A percentile compares a stretch with the other conserved stretches of the same genome.
Evolutionary conservation across 2,329 filamentous ascomycete genomes (phyloP).

Genomic region (Fusarium sororula): DNA sequence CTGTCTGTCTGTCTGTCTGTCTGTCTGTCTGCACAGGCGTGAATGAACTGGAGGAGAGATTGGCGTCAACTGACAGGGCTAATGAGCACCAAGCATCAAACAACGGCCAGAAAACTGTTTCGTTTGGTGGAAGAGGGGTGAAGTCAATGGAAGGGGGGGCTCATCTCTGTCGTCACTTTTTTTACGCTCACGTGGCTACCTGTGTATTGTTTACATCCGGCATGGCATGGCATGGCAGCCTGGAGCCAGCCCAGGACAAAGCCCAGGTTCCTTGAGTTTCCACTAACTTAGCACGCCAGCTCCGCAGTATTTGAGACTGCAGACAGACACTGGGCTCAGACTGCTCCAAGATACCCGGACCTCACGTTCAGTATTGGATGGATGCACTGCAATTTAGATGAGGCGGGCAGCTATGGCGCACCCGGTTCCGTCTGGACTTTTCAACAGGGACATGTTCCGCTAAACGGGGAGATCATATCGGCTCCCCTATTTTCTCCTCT

Average conservation of each 20-base stretch:
- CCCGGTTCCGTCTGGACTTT: constrained; percentile 17
- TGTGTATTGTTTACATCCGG: constrained; percentile 16
- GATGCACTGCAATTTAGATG: constrained; percentile 11
- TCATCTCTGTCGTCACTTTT: constrained; percentile 27
- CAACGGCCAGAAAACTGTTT: constrained; percentile 6
- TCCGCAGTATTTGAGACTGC: background rate
- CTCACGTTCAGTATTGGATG: background rate
- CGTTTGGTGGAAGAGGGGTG: constrained; percentile 39
- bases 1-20: background rate
- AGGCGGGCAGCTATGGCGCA: constrained; percentile 21
- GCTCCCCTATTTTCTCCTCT: constrained; percentile 13
- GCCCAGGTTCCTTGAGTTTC: constrained; percentile 10
- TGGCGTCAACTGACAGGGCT: constrained; percentile 15
- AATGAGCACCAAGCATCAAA: background rate
- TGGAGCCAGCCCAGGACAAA: background rate
- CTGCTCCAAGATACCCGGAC: background rate
- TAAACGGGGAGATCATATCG: constrained; percentile 8
- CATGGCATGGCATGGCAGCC: background rate
- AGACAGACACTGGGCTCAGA: background rate
- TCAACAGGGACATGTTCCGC: constrained; percentile 19
- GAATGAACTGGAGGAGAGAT: constrained; percentile 22
- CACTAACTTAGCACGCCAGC: background rate
- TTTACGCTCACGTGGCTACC: constrained; percentile 33
- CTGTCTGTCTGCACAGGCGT: background rate
- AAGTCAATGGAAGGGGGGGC: constrained; percentile 28